Base-by-base conservation (phyloP, 257 asterid species). In the Solanum clarkiae region DNA sequence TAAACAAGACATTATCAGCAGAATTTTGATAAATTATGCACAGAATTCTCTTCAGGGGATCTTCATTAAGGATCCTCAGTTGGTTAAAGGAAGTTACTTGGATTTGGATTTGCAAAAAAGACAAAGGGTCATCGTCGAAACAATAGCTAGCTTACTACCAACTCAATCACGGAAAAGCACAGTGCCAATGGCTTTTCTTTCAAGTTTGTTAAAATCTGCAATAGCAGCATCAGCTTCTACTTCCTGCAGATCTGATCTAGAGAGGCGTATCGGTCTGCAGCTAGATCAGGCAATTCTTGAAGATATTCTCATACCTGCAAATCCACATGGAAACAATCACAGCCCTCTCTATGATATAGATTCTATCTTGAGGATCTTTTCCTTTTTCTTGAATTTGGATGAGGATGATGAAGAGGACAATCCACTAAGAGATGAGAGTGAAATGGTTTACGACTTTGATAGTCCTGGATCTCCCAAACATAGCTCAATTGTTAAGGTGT, bases 391-490 rank as follows among this genome's bases (percentile, higher is more conserved):
- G 92, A 94, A 96, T 68, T 89, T 94, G 44, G 98, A 94, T 10
- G 97, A 94, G 88, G 99, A 93, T 70, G 98, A 94, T 40, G 97
- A 93, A 0, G 97, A 92, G 14, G 97, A 93, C 72, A 79, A 89
- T 80, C 92, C 44, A 2, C 29, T 88, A 82, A 90, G 95, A 84
- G 98, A 94, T 60, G 99, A 93, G 63, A 88, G 88, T 42, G 98
- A 91, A 86, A 96, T 92, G 97, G 91, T 88, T 57, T 94, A 91
- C 10, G 95, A 92, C 79, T 94, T 96, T 18, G 97, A 96, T 77
- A 94, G 94, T 89, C 98, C 97, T 9, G 94, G 94, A 62, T 96
- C 99, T 16, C 99, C 98, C 2, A 96, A 96, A 44, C 99, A 96
- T 60, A 96, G 97, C 91, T 91, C 99, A 3, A 92, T 95, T 82